Base-by-base conservation (phyloP, 1,284 basidiomycete genomes). In the Peniophora sp. region DNA sequence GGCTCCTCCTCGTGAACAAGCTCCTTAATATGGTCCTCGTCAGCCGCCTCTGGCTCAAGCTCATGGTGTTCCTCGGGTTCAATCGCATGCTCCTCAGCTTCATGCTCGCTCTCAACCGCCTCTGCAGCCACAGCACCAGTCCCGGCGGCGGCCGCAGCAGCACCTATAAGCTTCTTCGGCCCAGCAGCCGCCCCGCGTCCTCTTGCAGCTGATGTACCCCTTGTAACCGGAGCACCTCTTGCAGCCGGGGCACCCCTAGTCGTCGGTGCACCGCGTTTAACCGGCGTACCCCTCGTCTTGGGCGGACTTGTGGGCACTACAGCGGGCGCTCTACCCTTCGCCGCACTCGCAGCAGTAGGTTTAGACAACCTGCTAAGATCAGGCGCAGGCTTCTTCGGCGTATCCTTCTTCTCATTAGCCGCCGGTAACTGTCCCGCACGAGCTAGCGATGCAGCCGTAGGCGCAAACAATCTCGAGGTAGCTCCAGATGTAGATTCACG, bases 361-460 rank as follows among this genome's bases (percentile, higher is more conserved):
- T 87, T 87, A 65, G 77, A 84, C 44, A 89, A 67, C 45, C 85
- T 72, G 52, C 85, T 83, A 12, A 80, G 70, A 22, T 58, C 53
- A 22, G 53, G 52, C 44, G 47, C 54, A n/a, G 16, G 16, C 43
- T 50, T 50, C n/a, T 50, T 43, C 2, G 72, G 66, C 23, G 68
- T 71, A 48, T 69, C 72, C 1, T 81, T 74, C 0, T 70, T 68
- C 0, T 79, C 71, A 6, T 69, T 63, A 0, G 63, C 66, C 1
- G 71, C 69, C n/a, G 69, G 68, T 2, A 74, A 70, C 59, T 74
- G 78, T 45, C 82, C 77, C 41, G 82, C 73, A 44, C 73, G 75
- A 0, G 87, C 86, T 10, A 89, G 74, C 8, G 87, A 88, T 3
- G 87, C 84, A 1, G 85, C 86, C 0, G 86, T 89, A 1, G 87